Percentiles rank a stretch among this genome's conserved stretches.
Evolutionary conservation across 2,329 filamentous ascomycete species (phyloP).

Genomic region (Xylaria sp.): DNA sequence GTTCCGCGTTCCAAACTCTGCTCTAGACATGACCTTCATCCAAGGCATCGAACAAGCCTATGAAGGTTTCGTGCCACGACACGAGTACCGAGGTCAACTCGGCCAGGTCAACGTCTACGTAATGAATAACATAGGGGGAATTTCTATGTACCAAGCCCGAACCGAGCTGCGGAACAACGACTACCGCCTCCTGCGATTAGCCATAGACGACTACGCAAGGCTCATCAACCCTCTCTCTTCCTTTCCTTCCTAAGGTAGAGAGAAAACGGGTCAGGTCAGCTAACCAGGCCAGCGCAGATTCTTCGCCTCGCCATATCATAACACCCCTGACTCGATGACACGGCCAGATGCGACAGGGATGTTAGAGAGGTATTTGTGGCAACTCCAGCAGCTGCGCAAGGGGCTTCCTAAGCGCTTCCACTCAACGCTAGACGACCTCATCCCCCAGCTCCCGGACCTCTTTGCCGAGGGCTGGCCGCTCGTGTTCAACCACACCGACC

Average conservation of each 20-base stretch:
- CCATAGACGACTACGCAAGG: slow-evolving; percentile 31
- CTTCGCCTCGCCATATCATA: slow-evolving; percentile 35
- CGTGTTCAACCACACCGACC: slow-evolving; percentile 35
- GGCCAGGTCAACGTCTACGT: slow-evolving; percentile 30
- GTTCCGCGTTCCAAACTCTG: slow-evolving; percentile 23
- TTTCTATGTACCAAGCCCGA: slow-evolving; percentile 32
- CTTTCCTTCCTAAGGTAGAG: neutral
- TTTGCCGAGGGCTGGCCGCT: slow-evolving; percentile 32
- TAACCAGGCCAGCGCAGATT: slow-evolving; percentile 29
- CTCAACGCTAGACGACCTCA: slow-evolving; percentile 25
- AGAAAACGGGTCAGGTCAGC: slow-evolving; percentile 13
- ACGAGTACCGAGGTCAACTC: slow-evolving; percentile 21
- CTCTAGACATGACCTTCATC: slow-evolving; percentile 28
- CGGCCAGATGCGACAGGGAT: slow-evolving; percentile 24
- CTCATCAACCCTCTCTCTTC: slow-evolving; percentile 11
- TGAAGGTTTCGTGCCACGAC: slow-evolving; percentile 29
- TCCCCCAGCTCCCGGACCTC: slow-evolving; percentile 29
- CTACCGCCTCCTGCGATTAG: slow-evolving; percentile 28
- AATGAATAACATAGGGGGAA: slow-evolving; percentile 33
- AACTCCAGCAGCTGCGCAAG: slow-evolving; percentile 22
- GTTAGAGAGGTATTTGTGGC: slow-evolving; percentile 24
- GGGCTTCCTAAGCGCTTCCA: slow-evolving; percentile 34
- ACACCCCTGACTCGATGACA: slow-evolving; percentile 29
- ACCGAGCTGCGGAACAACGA: slow-evolving; percentile 27
- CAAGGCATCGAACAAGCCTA: slow-evolving; percentile 34